These are phyloP conservation scores for Eimeria maxima DNA, from an alignment of 169 alveolate species.

Conservation along the genomic window DNA sequence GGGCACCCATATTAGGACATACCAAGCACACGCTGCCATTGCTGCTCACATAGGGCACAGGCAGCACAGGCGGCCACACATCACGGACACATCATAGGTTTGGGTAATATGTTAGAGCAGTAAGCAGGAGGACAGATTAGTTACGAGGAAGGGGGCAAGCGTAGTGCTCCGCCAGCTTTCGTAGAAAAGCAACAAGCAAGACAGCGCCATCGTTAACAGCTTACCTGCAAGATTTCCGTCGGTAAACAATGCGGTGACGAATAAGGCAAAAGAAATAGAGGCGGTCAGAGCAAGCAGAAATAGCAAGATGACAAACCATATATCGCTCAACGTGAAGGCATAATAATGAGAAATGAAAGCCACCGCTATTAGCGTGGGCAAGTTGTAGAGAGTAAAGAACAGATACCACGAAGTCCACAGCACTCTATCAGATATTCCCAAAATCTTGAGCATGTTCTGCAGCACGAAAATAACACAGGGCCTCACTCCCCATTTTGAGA, in stretches of 20 bases:
- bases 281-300: constrained; percentile 11
- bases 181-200: not conserved
- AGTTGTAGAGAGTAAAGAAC: constrained; percentile 56
- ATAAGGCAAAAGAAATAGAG: constrained; percentile 57
- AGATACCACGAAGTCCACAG: constrained; percentile 70
- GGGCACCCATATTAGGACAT: constrained; percentile 43
- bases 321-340: constrained; percentile 45
- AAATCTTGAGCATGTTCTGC: constrained; percentile 72
- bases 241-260: constrained; percentile 48
- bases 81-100: not conserved
- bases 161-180: not conserved
- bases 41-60: constrained; percentile 50
- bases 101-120: not conserved
- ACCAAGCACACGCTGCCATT: constrained; percentile 74
- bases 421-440: constrained; percentile 59
- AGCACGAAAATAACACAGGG: not conserved
- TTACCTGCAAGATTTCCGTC: constrained; percentile 73
- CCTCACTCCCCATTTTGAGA: not conserved
- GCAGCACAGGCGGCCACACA: not conserved
- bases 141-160: not conserved
- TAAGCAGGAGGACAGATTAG: not conserved
- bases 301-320: constrained; percentile 25
- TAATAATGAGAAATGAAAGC: not conserved
- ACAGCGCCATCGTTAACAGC: not conserved
- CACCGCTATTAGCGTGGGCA: constrained; percentile 45